phyloP scores from a whole-genome alignment of 305 asterid genomes.

The Fraxinus latifolia region DNA sequence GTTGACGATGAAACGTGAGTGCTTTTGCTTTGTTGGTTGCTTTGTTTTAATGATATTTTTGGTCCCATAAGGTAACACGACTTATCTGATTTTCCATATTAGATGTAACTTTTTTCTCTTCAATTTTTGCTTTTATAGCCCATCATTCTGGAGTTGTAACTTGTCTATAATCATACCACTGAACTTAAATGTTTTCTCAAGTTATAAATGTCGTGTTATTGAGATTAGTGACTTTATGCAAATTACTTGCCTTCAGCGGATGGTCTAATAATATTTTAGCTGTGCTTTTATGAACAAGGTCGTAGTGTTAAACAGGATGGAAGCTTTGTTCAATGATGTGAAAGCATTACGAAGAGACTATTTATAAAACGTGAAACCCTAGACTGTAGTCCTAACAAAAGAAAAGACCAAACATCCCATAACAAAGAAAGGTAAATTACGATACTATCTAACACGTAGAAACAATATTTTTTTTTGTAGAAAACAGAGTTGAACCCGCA shows the following conservation, averaged over 20 bases:
- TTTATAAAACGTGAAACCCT: neutral
- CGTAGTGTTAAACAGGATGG: neutral
- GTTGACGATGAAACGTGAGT: conserved; percentile 92
- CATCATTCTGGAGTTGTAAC: neutral
- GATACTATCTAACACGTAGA: neutral
- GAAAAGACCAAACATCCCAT: neutral
- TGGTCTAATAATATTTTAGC: neutral
- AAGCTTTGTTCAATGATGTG: neutral
- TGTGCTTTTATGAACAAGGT: neutral
- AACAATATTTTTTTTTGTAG: neutral
- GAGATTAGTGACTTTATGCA: neutral
- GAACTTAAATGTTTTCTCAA: neutral
- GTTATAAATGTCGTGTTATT: conserved; percentile 2
- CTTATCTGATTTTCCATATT: neutral
- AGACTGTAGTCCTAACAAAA: neutral
- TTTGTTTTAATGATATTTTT: conserved; percentile 5
- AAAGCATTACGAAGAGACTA: neutral
- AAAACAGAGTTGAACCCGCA: neutral
- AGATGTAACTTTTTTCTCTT: neutral
- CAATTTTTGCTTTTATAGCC: neutral
- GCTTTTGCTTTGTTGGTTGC: conserved; percentile 23
- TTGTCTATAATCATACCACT: neutral
- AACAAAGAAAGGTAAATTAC: neutral
- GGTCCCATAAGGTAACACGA: neutral
- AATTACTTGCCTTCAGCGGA: neutral